These are phyloP conservation scores for Pythium coloratum DNA, from an alignment of 352 stramenopile genomes.

Conservation along the genomic window DNA sequence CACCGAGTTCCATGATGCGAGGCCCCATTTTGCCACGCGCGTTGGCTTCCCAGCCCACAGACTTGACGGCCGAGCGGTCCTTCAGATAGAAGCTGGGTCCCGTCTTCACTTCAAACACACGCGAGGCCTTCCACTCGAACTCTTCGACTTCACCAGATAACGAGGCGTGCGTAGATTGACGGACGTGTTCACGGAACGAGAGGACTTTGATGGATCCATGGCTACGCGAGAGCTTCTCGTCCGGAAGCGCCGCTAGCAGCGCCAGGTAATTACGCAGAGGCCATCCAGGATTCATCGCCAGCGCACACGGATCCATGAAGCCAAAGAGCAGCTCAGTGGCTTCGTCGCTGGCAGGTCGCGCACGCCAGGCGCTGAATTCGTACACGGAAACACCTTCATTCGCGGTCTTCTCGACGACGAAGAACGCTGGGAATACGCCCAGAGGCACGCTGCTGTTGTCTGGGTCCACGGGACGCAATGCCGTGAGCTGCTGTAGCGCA, in stretches of 20 bases:
- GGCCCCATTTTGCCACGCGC: slow-evolving; percentile 69
- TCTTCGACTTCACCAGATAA: slow-evolving; percentile 30
- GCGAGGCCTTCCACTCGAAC: slow-evolving; percentile 54
- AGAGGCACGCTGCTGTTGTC: slow-evolving; percentile 14
- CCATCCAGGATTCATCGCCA: slow-evolving; percentile 81
- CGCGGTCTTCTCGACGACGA: slow-evolving; percentile 57
- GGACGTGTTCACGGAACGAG: slow-evolving; percentile 74
- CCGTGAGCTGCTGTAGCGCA: slow-evolving; percentile 41
- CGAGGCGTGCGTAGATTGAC: slow-evolving; percentile 33
- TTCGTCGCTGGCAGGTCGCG: neutral
- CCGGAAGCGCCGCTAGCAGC: slow-evolving; percentile 45
- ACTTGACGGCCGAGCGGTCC: slow-evolving; percentile 24
- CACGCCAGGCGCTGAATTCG: slow-evolving; percentile 20
- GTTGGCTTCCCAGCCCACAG: slow-evolving; percentile 80
- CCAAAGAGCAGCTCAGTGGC: slow-evolving; percentile 63
- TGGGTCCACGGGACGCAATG: slow-evolving; percentile 29
- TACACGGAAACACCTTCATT: slow-evolving; percentile 6
- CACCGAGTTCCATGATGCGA: slow-evolving; percentile 71
- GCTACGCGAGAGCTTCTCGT: slow-evolving; percentile 32
- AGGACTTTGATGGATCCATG: slow-evolving; percentile 46
- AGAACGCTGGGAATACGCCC: slow-evolving; percentile 56
- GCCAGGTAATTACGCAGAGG: slow-evolving; percentile 88
- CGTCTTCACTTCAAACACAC: slow-evolving; percentile 59
- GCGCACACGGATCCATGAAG: slow-evolving; percentile 86
- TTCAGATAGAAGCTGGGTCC: slow-evolving; percentile 11